These are phyloP conservation scores for Jasminum sambac DNA, from an alignment of 257 asterid genomes.

Conservation along the genomic window DNA sequence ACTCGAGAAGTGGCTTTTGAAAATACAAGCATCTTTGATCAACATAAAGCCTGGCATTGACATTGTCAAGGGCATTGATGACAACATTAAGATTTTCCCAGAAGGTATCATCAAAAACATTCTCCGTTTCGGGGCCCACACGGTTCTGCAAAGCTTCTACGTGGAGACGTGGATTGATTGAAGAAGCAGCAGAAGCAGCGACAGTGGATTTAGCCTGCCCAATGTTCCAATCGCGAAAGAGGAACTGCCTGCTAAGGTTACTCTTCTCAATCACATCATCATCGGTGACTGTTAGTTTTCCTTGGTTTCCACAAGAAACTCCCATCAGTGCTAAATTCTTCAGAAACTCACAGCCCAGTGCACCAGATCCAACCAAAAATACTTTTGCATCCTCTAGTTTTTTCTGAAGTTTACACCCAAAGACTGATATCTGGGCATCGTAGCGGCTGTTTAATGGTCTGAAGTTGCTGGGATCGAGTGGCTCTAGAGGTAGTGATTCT, in stretches of 20 bases:
- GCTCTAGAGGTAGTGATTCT: slow-evolving; percentile 87
- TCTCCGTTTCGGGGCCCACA: slow-evolving; percentile 83
- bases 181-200: slow-evolving; percentile 81
- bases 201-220: slow-evolving; percentile 94
- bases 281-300: slow-evolving; percentile 80
- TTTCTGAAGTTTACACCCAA: slow-evolving; percentile 82
- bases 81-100: slow-evolving; percentile 85
- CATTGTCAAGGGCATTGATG: slow-evolving; percentile 92
- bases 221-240: slow-evolving; percentile 92
- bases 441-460: slow-evolving; percentile 78
- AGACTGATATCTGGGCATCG: slow-evolving; percentile 93
- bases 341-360: slow-evolving; percentile 90
- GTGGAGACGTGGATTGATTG: slow-evolving; percentile 61
- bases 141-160: slow-evolving; percentile 93
- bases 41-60: slow-evolving; percentile 88
- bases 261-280: slow-evolving; percentile 96
- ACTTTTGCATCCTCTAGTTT: slow-evolving; percentile 76
- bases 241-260: slow-evolving; percentile 92
- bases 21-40: slow-evolving; percentile 91
- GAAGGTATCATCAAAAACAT: slow-evolving; percentile 77
- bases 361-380: slow-evolving; percentile 94
- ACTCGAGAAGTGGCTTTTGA: slow-evolving; percentile 90
- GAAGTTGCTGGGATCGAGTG: slow-evolving; percentile 65
- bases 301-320: slow-evolving; percentile 72
- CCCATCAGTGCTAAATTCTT: slow-evolving; percentile 95